Conservation (phyloP, 306 rosid genomes). For the Vigna reflexopilosa region DNA sequence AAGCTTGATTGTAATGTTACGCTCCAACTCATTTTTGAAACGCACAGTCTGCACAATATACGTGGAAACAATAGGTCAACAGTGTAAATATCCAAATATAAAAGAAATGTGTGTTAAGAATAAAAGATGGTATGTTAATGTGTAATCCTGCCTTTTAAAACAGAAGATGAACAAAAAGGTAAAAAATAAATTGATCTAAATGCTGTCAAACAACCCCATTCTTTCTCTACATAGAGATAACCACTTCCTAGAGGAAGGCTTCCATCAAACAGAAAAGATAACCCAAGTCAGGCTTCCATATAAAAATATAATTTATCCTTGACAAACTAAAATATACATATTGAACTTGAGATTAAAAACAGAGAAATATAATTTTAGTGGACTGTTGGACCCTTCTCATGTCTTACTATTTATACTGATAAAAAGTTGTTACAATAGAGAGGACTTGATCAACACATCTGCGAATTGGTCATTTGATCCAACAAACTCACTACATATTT, state of each 20-base stretch:
- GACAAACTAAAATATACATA: background rate
- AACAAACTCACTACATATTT: no score
- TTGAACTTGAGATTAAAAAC: no score
- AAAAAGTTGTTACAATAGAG: no score
- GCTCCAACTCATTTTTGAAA: constrained; percentile 93
- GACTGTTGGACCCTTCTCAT: no score
- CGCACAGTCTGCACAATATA: constrained; percentile 78
- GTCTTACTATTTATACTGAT: no score
- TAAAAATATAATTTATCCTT: constrained; percentile 1
- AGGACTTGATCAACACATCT: no score
- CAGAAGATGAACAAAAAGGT: background rate
- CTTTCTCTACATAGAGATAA: background rate
- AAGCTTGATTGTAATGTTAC: constrained; percentile 95
- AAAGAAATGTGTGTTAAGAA: background rate
- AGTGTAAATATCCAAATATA: background rate
- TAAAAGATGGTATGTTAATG: background rate
- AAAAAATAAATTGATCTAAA: no score
- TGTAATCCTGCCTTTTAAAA: background rate
- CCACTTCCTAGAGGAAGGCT: no score
- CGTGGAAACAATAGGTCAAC: constrained; percentile 24
- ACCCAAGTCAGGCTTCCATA: background rate
- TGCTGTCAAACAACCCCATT: background rate
- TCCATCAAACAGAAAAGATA: background rate
- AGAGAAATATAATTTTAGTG: no score
- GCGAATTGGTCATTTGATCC: no score